phyloP scores from a whole-genome alignment of 169 alveolate genomes.

The Neospora caninum region DNA sequence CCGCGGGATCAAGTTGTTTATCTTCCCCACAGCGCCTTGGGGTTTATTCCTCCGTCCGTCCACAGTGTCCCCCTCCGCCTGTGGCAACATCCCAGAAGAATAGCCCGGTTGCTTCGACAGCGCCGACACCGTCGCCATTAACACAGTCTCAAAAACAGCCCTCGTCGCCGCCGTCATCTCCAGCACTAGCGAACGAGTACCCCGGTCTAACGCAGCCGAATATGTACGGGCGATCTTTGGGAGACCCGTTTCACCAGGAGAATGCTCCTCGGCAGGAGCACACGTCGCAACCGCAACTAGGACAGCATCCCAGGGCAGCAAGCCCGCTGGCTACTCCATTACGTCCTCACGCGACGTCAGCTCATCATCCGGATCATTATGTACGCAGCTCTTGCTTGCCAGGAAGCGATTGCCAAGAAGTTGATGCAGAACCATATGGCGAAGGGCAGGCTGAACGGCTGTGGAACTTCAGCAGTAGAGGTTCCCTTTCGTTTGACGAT shows the following conservation, averaged over 20 bases:
- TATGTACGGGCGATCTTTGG: background rate
- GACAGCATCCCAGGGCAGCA: background rate
- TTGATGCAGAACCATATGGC: background rate
- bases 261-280: background rate
- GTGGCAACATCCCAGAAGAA: background rate
- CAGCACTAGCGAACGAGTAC: background rate
- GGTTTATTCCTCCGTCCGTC: background rate
- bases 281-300: background rate
- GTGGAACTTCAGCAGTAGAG: background rate
- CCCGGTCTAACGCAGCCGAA: background rate
- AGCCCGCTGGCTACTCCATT: background rate
- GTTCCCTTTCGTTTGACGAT: background rate
- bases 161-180: background rate
- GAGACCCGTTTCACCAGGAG: background rate
- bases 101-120: background rate
- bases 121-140: background rate
- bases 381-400: background rate
- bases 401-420: background rate
- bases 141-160: background rate
- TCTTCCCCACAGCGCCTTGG: background rate
- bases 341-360: background rate
- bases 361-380: background rate
- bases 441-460: background rate
- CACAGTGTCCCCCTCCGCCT: conserved; percentile 12
- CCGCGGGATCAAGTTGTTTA: background rate